Conservation (phyloP, 305 asterid species). For the Stenogyne calaminthoides region DNA sequence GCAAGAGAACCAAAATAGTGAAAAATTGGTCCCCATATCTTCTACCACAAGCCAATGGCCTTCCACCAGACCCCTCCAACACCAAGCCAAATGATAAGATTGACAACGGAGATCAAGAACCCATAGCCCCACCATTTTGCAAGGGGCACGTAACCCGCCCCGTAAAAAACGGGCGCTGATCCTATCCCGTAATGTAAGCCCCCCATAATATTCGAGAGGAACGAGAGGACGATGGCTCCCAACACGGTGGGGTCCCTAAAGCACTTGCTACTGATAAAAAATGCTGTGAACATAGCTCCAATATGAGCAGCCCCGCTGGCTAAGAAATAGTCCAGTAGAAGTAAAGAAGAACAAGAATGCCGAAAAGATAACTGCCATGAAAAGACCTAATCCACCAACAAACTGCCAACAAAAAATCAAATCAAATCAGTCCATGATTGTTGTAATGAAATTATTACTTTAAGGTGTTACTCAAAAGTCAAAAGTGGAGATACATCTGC, state of each 20-base stretch:
- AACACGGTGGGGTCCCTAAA: slow-evolving; percentile 84
- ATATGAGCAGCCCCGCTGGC: slow-evolving; percentile 99
- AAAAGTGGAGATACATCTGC: not conserved
- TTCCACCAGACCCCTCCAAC: slow-evolving; percentile 98
- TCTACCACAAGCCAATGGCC: slow-evolving; percentile 79
- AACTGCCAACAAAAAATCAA: slow-evolving; percentile 54
- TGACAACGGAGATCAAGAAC: slow-evolving; percentile 76
- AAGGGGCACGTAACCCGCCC: slow-evolving; percentile 97
- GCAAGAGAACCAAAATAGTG: not conserved
- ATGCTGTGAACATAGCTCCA: slow-evolving; percentile 98
- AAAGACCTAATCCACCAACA: slow-evolving; percentile 91
- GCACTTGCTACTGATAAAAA: slow-evolving; percentile 94
- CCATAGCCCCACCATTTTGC: slow-evolving; percentile 99
- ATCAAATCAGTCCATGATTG: not conserved
- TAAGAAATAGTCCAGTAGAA: slow-evolving; percentile 94
- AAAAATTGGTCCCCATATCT: not conserved
- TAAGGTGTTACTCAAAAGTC: not conserved
- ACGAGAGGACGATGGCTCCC: slow-evolving; percentile 76
- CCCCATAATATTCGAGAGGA: slow-evolving; percentile 99
- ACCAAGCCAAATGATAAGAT: slow-evolving; percentile 89
- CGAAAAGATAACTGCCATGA: slow-evolving; percentile 97
- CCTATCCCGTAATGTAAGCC: slow-evolving; percentile 92
- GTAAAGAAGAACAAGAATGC: slow-evolving; percentile 90
- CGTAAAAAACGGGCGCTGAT: slow-evolving; percentile 94
- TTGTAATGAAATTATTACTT: not conserved